phyloP scores from a whole-genome alignment of 106 monocot species.

The Dendrobium catenatum region DNA sequence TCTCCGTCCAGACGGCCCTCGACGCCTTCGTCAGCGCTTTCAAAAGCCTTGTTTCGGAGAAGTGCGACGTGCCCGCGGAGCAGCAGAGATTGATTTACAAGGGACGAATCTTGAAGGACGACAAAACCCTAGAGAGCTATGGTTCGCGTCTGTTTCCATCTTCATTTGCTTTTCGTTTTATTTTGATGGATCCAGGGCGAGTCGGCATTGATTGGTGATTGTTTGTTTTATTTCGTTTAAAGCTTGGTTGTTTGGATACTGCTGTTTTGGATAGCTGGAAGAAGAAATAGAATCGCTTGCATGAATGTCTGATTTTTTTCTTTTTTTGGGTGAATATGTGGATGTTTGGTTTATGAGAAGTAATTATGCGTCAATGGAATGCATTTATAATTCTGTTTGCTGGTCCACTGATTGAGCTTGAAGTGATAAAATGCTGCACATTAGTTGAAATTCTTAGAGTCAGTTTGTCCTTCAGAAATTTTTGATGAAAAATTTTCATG shows the following conservation, averaged over 20 bases:
- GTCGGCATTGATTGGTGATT: background rate
- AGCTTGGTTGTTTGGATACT: background rate
- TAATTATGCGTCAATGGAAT: background rate
- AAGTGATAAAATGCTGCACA: background rate
- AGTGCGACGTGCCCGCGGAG: conserved; percentile 50
- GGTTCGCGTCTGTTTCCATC: conserved; percentile 19
- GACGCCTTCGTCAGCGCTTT: conserved; percentile 43
- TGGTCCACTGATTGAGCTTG: background rate
- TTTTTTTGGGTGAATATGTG: background rate
- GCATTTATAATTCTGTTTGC: background rate
- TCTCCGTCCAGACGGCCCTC: conserved; percentile 48
- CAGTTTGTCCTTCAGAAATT: background rate
- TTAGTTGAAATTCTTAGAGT: background rate
- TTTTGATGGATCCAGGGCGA: conserved; percentile 7
- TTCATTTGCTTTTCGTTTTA: background rate
- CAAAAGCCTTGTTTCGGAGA: conserved; percentile 39
- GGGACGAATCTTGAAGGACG: conserved; percentile 86
- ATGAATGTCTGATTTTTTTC: background rate
- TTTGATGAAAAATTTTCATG: background rate
- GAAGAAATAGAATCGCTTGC: background rate
- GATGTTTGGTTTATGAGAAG: background rate
- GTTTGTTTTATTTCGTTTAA: background rate
- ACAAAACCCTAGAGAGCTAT: conserved; percentile 81
- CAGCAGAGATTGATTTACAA: conserved; percentile 87
- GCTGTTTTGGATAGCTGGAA: background rate